Evolutionary conservation across 352 stramenopile species (phyloP), one percentile per base, ranked within the genome.

Genomic region (Elongisporangium anandrum): DNA sequence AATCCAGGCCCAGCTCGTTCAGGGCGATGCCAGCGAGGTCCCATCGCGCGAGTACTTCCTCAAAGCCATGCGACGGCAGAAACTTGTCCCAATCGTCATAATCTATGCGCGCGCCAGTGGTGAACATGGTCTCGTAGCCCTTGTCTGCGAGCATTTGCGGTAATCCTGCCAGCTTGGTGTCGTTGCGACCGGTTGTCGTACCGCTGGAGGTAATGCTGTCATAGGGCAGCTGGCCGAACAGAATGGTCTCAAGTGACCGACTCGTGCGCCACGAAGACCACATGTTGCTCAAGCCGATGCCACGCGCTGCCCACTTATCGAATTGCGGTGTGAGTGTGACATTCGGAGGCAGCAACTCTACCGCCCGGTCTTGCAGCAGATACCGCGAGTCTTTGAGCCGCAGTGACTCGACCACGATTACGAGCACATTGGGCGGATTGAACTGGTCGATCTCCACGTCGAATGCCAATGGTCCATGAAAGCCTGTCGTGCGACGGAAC

Each of bases 201-300:
- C 76, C 78, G 1, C 78, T 83, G 21, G 76, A 60, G 0, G 70
- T 82, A 12, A 75, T 58, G 57, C 76, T 87, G 39, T 90, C 78
- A 39, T 87, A 85, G 3, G 79, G 76, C 53, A 88, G 57, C 47
- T 88, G 81, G 0, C 72, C 81, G 49, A 88, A 90, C 3, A 90
- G 55, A 17, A 88, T 74, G 12, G 69, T 73, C 63, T 90, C 81
- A 12, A 90, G 55, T 7, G 81, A 85, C 5, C 81, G 81, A 60
- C 81, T 90, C 50, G 81, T 90, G n/a, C 72, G 74, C 73, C 70
- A 87, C 0, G 68, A 78, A 1, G 81, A 88, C 81, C 81, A 90
- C 52, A 88, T 66, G 56, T 83, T 90, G 38, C 69, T 61, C 39
- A 90, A 70, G 7, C 54, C 77, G 13, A 90, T 66, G 26, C 77